Conservation (phyloP, 2,329 filamentous ascomycete species). For the Clonostachys solani region DNA sequence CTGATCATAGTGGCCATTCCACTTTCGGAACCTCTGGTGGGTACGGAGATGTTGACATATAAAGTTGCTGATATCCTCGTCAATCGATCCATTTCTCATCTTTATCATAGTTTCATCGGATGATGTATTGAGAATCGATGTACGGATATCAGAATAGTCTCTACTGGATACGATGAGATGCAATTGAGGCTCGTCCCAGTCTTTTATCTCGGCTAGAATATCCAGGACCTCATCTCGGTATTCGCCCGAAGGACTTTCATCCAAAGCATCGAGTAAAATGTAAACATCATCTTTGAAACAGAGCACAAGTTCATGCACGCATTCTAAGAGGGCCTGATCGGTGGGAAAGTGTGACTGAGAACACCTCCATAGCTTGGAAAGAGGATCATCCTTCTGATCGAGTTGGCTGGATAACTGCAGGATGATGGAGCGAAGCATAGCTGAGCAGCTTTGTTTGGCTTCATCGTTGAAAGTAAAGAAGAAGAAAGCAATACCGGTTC, state of each 20-base stretch:
- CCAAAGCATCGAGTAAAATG: conserved; percentile 28
- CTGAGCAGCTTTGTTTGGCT: conserved; percentile 19
- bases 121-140: no score
- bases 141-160: conserved; percentile 20
- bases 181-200: conserved; percentile 12
- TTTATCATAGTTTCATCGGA: no score
- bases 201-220: conserved; percentile 13
- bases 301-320: conserved; percentile 12
- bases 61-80: no score
- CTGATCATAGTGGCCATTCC: no score
- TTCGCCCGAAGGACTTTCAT: conserved; percentile 22
- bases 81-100: no score
- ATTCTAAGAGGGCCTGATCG: conserved; percentile 10
- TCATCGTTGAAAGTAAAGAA: conserved; percentile 32
- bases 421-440: conserved; percentile 24
- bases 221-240: conserved; percentile 16
- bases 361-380: conserved; percentile 9
- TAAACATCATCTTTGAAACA: conserved; percentile 20
- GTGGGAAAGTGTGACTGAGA: conserved; percentile 10
- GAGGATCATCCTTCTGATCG: conserved; percentile 6
- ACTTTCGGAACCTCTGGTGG: no score
- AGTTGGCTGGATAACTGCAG: conserved; percentile 23
- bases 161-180: conserved; percentile 26
- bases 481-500: conserved; percentile 26
- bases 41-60: no score